Evolutionary conservation across 768 basidiomycete genomes (phyloP).

Genomic region (Candolleomyces efflorescens): DNA sequence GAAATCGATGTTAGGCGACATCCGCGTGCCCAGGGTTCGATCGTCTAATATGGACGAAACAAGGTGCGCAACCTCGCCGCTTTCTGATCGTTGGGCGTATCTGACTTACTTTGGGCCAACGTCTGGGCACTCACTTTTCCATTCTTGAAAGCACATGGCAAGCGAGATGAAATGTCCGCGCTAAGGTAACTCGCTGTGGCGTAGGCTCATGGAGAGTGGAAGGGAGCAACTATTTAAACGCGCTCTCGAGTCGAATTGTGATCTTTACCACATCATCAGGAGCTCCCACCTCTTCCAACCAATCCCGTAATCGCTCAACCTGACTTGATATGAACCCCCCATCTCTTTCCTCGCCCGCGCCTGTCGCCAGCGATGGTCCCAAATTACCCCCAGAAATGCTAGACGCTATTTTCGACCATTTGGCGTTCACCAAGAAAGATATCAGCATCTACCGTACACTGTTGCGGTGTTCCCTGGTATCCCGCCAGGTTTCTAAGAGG

Average conservation of each 20-base stretch:
- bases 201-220: neutral
- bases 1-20: neutral
- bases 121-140: neutral
- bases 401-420: neutral
- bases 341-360: neutral
- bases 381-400: neutral
- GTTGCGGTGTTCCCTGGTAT: neutral
- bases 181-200: neutral
- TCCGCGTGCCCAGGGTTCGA: slow-evolving; percentile 3
- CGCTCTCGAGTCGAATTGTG: neutral
- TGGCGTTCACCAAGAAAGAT: neutral
- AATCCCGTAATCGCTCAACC: too few relatives aligned
- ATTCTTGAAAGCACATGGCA: neutral
- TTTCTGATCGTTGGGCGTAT: neutral
- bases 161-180: neutral
- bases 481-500: neutral
- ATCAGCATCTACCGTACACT: neutral
- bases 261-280: too few relatives aligned
- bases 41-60: neutral
- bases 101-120: neutral
- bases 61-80: neutral
- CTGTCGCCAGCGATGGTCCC: neutral
- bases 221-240: neutral
- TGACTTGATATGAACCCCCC: neutral
- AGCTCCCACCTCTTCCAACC: too few relatives aligned